Conservation (phyloP, 495 filamentous ascomycete genomes). For the Aspergillus nidulans region DNA sequence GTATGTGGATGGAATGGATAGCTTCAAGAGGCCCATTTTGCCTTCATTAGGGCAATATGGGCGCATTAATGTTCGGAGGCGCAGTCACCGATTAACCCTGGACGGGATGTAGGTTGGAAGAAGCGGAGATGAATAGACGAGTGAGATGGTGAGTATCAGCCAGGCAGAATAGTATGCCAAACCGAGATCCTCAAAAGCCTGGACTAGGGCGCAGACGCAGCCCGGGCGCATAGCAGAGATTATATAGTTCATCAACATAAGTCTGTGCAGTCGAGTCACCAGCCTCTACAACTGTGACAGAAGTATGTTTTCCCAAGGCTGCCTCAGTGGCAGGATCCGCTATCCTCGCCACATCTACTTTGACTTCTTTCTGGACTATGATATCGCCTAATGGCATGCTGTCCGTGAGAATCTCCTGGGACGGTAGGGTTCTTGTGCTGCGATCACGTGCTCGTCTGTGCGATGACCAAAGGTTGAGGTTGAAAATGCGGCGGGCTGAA, state of each 20-base stretch:
- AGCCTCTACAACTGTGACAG: constrained; percentile 28
- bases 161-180: not conserved
- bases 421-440: not conserved
- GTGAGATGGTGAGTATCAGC: too few relatives aligned
- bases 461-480: constrained; percentile 30
- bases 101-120: not conserved
- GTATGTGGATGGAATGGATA: too few relatives aligned
- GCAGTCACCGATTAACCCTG: too few relatives aligned
- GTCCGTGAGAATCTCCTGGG: constrained; percentile 30
- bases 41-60: too few relatives aligned
- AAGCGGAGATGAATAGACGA: not conserved
- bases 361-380: constrained; percentile 50
- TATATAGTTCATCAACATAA: constrained; percentile 44
- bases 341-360: constrained; percentile 44
- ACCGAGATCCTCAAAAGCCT: constrained; percentile 6
- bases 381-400: constrained; percentile 42
- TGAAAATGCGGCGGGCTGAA: constrained; percentile 19
- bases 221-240: constrained; percentile 36
- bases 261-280: constrained; percentile 27
- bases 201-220: constrained; percentile 30
- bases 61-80: too few relatives aligned
- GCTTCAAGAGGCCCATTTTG: too few relatives aligned
- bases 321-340: constrained; percentile 25
- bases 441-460: constrained; percentile 13
- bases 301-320: constrained; percentile 19